Evolutionary conservation across 2,329 filamentous ascomycete species (phyloP).

Genomic region (Periconia digitata): DNA sequence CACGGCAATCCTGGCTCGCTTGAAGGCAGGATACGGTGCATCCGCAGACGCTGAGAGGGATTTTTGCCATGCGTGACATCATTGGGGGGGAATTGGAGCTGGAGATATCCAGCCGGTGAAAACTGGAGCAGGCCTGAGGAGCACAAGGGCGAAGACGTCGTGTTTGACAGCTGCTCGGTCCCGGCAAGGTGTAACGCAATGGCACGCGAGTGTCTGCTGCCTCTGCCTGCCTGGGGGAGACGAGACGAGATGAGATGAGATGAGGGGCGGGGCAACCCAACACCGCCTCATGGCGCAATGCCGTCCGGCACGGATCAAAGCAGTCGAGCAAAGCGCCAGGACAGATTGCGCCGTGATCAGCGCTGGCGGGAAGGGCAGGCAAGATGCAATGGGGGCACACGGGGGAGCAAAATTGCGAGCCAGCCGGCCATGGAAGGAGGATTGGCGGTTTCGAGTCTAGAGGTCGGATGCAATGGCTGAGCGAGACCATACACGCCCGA

Average conservation of each 20-base stretch:
- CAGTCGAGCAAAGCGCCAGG: too few species aligned
- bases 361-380: background rate
- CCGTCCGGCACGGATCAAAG: too few species aligned
- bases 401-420: too few species aligned
- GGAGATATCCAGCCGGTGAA: background rate
- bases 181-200: background rate
- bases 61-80: background rate
- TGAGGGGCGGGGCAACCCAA: background rate
- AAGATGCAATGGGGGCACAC: background rate
- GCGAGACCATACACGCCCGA: conserved; percentile 4
- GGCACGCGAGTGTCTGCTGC: background rate
- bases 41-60: too few species aligned
- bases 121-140: too few species aligned
- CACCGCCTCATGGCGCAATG: too few species aligned
- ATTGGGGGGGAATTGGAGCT: background rate
- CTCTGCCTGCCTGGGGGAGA: background rate
- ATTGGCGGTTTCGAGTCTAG: background rate
- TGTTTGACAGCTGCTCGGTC: background rate
- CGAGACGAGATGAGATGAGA: background rate
- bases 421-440: background rate
- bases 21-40: too few species aligned
- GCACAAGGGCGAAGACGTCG: background rate
- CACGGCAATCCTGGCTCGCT: too few species aligned
- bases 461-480: conserved; percentile 2
- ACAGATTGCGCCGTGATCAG: too few species aligned